phyloP scores from a whole-genome alignment of 2,329 filamentous ascomycete genomes.

The Fusarium albosuccineum region DNA sequence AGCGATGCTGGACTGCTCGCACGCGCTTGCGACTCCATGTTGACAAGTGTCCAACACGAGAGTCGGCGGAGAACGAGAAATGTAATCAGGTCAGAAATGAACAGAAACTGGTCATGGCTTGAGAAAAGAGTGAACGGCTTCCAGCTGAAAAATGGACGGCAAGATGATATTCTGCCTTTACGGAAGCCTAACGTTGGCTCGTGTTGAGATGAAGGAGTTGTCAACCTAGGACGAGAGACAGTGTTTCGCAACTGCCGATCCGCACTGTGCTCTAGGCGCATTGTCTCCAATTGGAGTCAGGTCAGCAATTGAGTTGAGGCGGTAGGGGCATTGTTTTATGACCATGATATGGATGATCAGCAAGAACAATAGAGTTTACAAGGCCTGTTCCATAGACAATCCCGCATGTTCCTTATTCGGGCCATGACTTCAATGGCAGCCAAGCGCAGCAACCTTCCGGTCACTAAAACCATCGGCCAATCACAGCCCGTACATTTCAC shows the following conservation, averaged over 20 bases:
- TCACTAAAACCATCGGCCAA: slow-evolving; percentile 31
- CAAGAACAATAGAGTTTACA: neutral
- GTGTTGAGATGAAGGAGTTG: slow-evolving; percentile 31
- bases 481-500: slow-evolving; percentile 45
- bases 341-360: neutral
- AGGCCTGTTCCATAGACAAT: neutral
- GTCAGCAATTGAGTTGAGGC: slow-evolving; percentile 2
- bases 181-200: slow-evolving; percentile 7
- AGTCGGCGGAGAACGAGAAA: neutral
- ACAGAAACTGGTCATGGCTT: neutral
- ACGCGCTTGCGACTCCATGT: slow-evolving; percentile 31
- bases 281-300: neutral
- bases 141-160: neutral
- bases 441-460: neutral
- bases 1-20: slow-evolving; percentile 8
- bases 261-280: slow-evolving; percentile 32
- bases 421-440: neutral
- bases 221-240: slow-evolving; percentile 22
- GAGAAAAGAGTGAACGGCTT: neutral
- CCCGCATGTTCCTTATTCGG: neutral
- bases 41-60: slow-evolving; percentile 44
- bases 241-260: slow-evolving; percentile 12
- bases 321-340: too few species aligned
- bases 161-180: slow-evolving; percentile 9
- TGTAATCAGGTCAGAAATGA: neutral